Percentiles rank a stretch among this genome's conserved stretches.
phyloP scores from a whole-genome alignment of 139 green algal genomes.

The Chlamydomonas schloesseri region DNA sequence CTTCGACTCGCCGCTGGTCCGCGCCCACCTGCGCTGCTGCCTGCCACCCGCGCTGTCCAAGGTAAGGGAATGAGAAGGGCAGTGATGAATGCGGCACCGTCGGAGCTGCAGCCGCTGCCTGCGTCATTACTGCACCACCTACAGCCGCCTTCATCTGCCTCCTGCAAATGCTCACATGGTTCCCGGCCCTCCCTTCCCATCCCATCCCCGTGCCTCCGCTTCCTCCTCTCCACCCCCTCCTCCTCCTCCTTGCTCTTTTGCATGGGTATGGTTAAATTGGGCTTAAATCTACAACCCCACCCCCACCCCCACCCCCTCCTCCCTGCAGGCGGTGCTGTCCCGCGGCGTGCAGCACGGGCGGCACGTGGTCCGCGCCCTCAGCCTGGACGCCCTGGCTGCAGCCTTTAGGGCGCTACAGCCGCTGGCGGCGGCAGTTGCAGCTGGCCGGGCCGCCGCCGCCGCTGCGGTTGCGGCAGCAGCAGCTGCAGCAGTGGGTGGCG shows the following conservation, averaged over 20 bases:
- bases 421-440: neutral
- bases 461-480: neutral
- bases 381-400: constrained; percentile 54
- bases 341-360: constrained; percentile 74
- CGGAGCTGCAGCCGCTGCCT: no score
- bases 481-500: constrained; percentile 8
- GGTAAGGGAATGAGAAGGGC: constrained; percentile 7
- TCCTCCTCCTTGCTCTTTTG: no score
- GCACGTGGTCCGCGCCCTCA: constrained; percentile 62
- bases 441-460: constrained; percentile 12
- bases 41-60: constrained; percentile 60
- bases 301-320: no score
- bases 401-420: constrained; percentile 42
- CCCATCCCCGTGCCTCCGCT: no score
- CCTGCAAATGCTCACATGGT: no score
- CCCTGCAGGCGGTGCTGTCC: constrained; percentile 64
- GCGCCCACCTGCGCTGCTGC: constrained; percentile 39
- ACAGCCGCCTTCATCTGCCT: no score
- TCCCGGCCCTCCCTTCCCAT: no score
- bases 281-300: no score
- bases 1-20: constrained; percentile 15
- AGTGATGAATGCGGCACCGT: no score
- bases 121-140: no score
- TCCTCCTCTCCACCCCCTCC: no score
- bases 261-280: no score